Conservation (phyloP, 2,329 filamentous ascomycete species). For the Colletotrichum theobromicola region DNA sequence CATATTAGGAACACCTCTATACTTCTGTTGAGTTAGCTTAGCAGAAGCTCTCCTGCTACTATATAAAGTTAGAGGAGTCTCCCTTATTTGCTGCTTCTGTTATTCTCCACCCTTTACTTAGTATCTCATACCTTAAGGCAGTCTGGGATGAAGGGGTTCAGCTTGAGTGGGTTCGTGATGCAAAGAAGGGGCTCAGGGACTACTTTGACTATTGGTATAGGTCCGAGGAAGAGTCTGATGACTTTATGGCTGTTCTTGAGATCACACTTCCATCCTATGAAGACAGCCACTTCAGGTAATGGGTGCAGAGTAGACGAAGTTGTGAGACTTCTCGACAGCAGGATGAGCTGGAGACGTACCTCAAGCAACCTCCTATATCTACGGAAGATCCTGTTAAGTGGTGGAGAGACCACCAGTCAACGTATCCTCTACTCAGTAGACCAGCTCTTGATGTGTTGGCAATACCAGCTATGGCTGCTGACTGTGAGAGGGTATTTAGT, state of each 20-base stretch:
- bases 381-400: not conserved
- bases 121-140: not conserved
- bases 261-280: not conserved
- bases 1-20: not conserved
- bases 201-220: not conserved
- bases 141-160: not conserved
- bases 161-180: not conserved
- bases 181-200: not conserved
- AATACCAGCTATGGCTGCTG: not conserved
- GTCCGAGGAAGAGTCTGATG: not conserved
- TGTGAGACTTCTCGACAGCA: not conserved
- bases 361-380: not conserved
- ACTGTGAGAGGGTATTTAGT: not conserved
- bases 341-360: not conserved
- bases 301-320: not conserved
- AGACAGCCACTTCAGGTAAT: not conserved
- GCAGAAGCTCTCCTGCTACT: not conserved
- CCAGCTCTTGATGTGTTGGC: not conserved
- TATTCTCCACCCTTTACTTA: not conserved
- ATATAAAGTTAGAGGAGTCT: not conserved
- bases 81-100: not conserved
- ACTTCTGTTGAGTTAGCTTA: not conserved
- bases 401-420: not conserved
- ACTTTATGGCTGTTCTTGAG: not conserved
- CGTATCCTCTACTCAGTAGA: not conserved